Evolutionary conservation across 192 early-diverging fungal species (phyloP).

Genomic region (Phycomyces blakesleeanus): DNA sequence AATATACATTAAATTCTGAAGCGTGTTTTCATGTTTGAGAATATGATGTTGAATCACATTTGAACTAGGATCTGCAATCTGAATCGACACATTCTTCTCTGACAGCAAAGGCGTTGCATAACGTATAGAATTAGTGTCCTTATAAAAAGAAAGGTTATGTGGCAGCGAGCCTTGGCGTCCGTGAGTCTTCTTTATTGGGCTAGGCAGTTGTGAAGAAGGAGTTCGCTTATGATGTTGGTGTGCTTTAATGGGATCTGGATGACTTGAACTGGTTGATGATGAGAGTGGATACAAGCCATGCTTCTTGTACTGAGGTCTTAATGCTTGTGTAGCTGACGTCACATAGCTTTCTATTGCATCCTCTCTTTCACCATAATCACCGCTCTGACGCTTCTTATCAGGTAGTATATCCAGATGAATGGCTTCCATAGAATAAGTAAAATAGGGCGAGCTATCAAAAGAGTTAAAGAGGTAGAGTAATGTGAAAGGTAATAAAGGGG

Average conservation of each 20-base stretch:
- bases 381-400: too few species aligned
- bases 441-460: too few species aligned
- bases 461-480: too few species aligned
- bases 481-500: too few species aligned
- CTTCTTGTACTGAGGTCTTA: too few species aligned
- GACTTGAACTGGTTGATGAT: not conserved
- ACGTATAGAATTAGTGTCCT: too few species aligned
- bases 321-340: too few species aligned
- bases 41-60: not conserved
- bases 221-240: not conserved
- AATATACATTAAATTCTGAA: constrained; percentile 43
- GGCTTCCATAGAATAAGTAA: too few species aligned
- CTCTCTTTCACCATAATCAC: too few species aligned
- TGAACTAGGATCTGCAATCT: not conserved
- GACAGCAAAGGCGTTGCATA: not conserved
- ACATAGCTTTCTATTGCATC: too few species aligned
- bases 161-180: not conserved
- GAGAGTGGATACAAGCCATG: not conserved
- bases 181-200: not conserved
- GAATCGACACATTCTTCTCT: not conserved
- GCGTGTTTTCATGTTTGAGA: not conserved
- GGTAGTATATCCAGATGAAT: too few species aligned
- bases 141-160: not conserved
- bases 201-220: not conserved
- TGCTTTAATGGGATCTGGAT: not conserved